Evolutionary conservation across 148 eudicot genomes (phyloP).

Genomic region (Diospyros lotus): DNA sequence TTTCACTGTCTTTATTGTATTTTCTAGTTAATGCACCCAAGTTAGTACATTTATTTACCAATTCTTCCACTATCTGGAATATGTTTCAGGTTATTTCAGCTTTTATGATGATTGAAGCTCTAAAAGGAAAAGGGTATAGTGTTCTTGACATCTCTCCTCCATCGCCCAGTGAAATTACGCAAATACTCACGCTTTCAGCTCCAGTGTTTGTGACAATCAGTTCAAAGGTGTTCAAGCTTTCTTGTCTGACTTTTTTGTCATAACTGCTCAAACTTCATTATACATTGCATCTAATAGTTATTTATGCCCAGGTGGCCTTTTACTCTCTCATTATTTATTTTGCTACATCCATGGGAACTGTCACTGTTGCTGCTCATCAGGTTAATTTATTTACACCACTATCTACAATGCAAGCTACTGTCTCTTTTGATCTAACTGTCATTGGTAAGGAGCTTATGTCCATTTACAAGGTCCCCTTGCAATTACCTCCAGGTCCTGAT

Average conservation of each 20-base stretch:
- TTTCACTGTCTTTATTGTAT: background rate
- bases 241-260: background rate
- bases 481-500: conserved; percentile 57
- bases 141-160: conserved; percentile 61
- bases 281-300: background rate
- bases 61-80: too few relatives aligned
- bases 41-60: background rate
- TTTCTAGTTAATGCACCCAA: background rate
- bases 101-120: conserved; percentile 72
- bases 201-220: conserved; percentile 84
- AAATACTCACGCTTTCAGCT: conserved; percentile 70
- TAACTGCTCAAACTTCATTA: background rate
- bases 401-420: background rate
- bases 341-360: conserved; percentile 93
- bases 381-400: conserved; percentile 24
- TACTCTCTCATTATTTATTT: conserved; percentile 71
- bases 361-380: conserved; percentile 93
- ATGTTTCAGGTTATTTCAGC: conserved; percentile 69
- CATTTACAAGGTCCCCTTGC: conserved; percentile 9
- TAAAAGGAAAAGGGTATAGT: conserved; percentile 82
- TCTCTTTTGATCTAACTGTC: background rate
- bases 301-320: conserved; percentile 57
- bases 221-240: conserved; percentile 63
- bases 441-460: conserved; percentile 4
- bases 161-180: conserved; percentile 51